Evolutionary conservation across 2,329 filamentous ascomycete species (phyloP), one percentile per base, ranked within the genome.

Genomic region (Aspergillus sp.): DNA sequence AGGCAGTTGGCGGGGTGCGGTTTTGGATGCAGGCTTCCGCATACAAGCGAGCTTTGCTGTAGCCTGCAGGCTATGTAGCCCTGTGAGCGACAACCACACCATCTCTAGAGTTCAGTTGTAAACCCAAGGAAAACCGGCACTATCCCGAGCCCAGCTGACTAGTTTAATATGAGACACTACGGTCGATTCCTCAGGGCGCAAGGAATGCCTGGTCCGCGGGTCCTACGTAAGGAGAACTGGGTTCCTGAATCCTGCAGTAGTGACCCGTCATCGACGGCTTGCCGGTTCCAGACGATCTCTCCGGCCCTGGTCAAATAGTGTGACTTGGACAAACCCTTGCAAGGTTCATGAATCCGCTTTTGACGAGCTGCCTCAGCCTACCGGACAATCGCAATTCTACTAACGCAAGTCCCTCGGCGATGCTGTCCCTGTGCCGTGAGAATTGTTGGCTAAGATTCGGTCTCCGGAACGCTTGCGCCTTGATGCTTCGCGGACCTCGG

Each of bases 1-100:
- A 26, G 61, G 58, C 36, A 63, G 47, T 48, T 56, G 51, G 56
- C 43, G 56, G 55, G 56, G 59, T 55, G 53, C 17, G 44, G 20
- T 39, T 41, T 24, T 44, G 52, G 13, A 32, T 4, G 15, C 32
- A 15, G 8, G 12, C 11, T 54, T 24, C 44, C 18, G 20, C n/a
- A 24, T 39, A 36, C 42, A 45, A 43, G 24, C 43, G 44, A 48
- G 55, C 41, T 57, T 48, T 48, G 20, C 11, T 20, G 48, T 38
- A 48, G 45, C 24, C 7, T 24, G 24, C 7, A 24, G 24, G 24
- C 24, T 30, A n/a, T 9, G 26, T 26, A 45, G 43, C 24, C 43
- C 20, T 45, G 24, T 15, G 22, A 26, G 26, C 26, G 26, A 9
- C 26, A 30, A 30, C 26, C 4, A 30, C 22, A 24, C 26, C 26